Percentiles rank a stretch among this genome's conserved stretches.
Conservation (phyloP, 2,329 filamentous ascomycete species). For the Aspergillus sp. region DNA sequence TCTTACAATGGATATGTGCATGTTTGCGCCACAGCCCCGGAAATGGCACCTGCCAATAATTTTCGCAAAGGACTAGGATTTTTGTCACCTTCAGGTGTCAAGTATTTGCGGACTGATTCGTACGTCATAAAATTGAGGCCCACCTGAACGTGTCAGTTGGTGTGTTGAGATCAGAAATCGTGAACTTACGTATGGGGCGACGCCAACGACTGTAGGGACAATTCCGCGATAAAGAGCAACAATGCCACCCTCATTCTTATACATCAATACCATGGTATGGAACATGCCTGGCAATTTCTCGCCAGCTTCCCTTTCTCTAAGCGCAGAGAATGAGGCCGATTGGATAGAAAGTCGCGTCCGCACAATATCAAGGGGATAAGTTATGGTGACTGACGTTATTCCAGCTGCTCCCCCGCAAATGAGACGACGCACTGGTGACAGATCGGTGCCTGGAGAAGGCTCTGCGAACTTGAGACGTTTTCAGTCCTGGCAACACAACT, state of each 20-base stretch:
- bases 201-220: conserved; percentile 86
- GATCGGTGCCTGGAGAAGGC: conserved; percentile 64
- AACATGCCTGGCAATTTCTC: conserved; percentile 85
- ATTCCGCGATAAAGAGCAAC: conserved; percentile 89
- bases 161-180: not conserved
- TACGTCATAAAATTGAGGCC: conserved; percentile 99
- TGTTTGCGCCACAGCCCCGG: conserved; percentile 93
- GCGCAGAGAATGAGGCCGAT: conserved; percentile 84
- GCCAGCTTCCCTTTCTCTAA: conserved; percentile 56
- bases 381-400: conserved; percentile 90
- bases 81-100: conserved; percentile 83
- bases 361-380: conserved; percentile 96
- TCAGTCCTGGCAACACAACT: not conserved
- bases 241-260: conserved; percentile 82
- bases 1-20: conserved; percentile 96
- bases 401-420: conserved; percentile 88
- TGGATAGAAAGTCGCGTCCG: conserved; percentile 94
- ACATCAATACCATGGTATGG: conserved; percentile 75
- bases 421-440: conserved; percentile 70
- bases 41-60: conserved; percentile 82
- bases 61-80: conserved; percentile 78
- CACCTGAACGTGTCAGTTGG: conserved; percentile 51
- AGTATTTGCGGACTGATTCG: conserved; percentile 74
- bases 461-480: conserved; percentile 62
- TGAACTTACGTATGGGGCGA: conserved; percentile 76